These are phyloP conservation scores for Croton laevigatus DNA, from an alignment of 441 rosid species.

Conservation along the genomic window DNA sequence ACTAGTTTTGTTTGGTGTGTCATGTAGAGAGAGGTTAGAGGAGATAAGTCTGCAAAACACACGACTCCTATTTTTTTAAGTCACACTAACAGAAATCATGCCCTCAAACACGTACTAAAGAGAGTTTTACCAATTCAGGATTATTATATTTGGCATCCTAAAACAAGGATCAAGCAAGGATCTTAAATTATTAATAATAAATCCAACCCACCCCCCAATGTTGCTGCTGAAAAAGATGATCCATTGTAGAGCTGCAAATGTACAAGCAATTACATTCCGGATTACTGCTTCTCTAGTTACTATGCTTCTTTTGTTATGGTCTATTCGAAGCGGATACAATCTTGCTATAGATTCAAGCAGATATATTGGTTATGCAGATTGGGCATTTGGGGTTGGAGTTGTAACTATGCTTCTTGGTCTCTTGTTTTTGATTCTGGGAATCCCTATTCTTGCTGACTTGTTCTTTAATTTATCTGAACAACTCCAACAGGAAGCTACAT, in stretches of 20 bases:
- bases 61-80: background rate
- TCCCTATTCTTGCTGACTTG: conserved; percentile 31
- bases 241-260: background rate
- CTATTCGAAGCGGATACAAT: conserved; percentile 28
- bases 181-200: too few species aligned
- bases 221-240: conserved; percentile 19
- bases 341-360: conserved; percentile 29
- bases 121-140: background rate
- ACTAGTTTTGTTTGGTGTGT: background rate
- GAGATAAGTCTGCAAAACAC: background rate
- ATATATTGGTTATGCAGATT: conserved; percentile 14
- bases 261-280: conserved; percentile 14
- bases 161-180: background rate
- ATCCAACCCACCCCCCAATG: too few species aligned
- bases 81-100: background rate
- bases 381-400: conserved; percentile 33
- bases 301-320: conserved; percentile 28
- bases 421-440: conserved; percentile 26
- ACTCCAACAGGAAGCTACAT: conserved; percentile 22
- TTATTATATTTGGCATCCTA: background rate
- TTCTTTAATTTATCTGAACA: conserved; percentile 31
- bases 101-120: background rate
- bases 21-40: background rate
- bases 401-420: conserved; percentile 25
- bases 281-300: conserved; percentile 18